Evolutionary conservation across 208 protist species (phyloP).

Genomic region (Phytomonas sp.): DNA sequence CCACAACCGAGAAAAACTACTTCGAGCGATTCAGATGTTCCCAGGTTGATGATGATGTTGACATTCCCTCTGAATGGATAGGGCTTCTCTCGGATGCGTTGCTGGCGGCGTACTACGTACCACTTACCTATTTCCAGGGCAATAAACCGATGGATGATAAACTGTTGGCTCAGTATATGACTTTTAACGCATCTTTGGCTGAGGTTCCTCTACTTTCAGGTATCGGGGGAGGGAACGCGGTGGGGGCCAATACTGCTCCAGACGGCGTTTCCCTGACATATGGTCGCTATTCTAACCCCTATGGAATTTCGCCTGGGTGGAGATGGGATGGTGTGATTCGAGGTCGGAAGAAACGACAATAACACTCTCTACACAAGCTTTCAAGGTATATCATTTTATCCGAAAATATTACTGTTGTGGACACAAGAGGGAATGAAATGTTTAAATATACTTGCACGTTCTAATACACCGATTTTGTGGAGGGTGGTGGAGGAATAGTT

Average conservation of each 20-base stretch:
- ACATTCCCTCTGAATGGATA: slow-evolving; percentile 48
- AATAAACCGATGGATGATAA: slow-evolving; percentile 32
- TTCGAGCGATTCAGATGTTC: background rate
- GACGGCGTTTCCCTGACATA: background rate
- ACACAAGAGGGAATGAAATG: background rate
- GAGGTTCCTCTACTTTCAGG: background rate
- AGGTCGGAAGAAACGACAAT: slow-evolving; percentile 50
- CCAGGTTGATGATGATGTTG: slow-evolving; percentile 30
- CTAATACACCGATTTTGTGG: background rate
- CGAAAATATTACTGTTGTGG: background rate
- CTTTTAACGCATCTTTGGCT: slow-evolving; percentile 11
- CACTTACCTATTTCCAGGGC: slow-evolving; percentile 31
- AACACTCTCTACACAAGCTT: background rate
- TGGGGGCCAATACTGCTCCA: background rate
- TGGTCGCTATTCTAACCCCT: slow-evolving; percentile 11
- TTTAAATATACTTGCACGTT: background rate
- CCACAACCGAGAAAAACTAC: background rate
- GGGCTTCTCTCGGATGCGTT: slow-evolving; percentile 51
- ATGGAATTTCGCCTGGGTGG: slow-evolving; percentile 42
- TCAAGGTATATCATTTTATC: background rate
- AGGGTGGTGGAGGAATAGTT: background rate
- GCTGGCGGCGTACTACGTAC: slow-evolving; percentile 34
- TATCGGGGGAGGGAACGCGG: background rate
- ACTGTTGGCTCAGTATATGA: slow-evolving; percentile 70
- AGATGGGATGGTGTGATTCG: slow-evolving; percentile 85